phyloP scores from a whole-genome alignment of 805 yeast genomes.

The Starmerella vaccinii region DNA sequence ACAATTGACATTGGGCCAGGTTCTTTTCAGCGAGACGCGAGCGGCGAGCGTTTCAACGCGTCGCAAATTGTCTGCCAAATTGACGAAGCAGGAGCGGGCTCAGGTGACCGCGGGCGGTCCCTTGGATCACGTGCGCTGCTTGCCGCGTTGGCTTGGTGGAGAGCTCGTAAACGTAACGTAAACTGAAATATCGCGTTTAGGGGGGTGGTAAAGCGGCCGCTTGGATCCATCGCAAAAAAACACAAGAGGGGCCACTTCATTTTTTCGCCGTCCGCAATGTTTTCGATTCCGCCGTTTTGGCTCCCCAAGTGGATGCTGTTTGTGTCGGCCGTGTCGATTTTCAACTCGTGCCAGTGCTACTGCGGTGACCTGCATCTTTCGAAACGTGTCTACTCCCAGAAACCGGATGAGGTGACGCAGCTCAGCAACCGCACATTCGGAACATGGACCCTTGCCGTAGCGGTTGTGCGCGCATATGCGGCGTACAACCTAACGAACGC shows the following conservation, averaged over 20 bases:
- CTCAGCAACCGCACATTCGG: conserved; percentile 95
- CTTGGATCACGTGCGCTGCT: no score
- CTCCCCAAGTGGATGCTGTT: conserved; percentile 72
- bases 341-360: conserved; percentile 84
- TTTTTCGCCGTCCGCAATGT: background rate
- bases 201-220: background rate
- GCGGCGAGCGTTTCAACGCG: no score
- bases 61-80: background rate
- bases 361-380: conserved; percentile 63
- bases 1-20: conserved; percentile 70
- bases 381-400: conserved; percentile 61
- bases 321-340: conserved; percentile 79
- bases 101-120: background rate
- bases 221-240: background rate
- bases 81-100: background rate
- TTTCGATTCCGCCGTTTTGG: conserved; percentile 34
- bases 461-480: conserved; percentile 76
- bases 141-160: no score
- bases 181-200: background rate
- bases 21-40: background rate
- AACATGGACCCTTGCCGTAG: conserved; percentile 88
- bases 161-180: no score
- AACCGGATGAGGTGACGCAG: conserved; percentile 47
- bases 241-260: no score
- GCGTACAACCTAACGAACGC: conserved; percentile 64